phyloP scores from a whole-genome alignment of 495 filamentous ascomycete genomes.

The Tetracladium setigerum region DNA sequence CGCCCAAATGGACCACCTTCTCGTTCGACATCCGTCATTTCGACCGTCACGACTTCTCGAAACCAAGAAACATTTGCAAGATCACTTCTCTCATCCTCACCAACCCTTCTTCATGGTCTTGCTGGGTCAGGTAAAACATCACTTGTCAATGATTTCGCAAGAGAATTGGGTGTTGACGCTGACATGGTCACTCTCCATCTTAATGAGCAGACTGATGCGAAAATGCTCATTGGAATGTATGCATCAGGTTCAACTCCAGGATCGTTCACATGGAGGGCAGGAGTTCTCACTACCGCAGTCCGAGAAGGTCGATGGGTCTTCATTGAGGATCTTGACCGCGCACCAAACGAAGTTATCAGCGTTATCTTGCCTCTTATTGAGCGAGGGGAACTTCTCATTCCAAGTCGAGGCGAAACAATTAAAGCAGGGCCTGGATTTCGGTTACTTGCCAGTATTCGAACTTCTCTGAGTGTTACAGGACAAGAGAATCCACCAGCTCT shows the following conservation, averaged over 20 bases:
- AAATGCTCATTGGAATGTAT: slow-evolving; percentile 89
- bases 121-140: slow-evolving; percentile 89
- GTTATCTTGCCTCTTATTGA: slow-evolving; percentile 87
- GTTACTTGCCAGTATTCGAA: slow-evolving; percentile 85
- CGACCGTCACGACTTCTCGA: slow-evolving; percentile 58
- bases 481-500: slow-evolving; percentile 50
- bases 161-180: slow-evolving; percentile 60
- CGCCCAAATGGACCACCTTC: slow-evolving; percentile 45
- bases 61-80: slow-evolving; percentile 64
- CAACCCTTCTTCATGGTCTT: slow-evolving; percentile 74
- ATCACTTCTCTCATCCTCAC: slow-evolving; percentile 54
- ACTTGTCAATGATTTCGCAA: slow-evolving; percentile 74
- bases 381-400: slow-evolving; percentile 75
- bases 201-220: slow-evolving; percentile 96
- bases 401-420: slow-evolving; percentile 77
- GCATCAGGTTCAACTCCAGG: slow-evolving; percentile 77
- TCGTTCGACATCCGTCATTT: slow-evolving; percentile 49
- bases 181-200: slow-evolving; percentile 87
- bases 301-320: slow-evolving; percentile 91
- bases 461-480: slow-evolving; percentile 61
- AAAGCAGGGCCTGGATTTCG: slow-evolving; percentile 76
- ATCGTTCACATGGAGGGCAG: slow-evolving; percentile 87
- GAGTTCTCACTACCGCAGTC: slow-evolving; percentile 88
- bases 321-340: slow-evolving; percentile 93
- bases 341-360: slow-evolving; percentile 91